phyloP scores from a whole-genome alignment of 768 basidiomycete genomes.

The Hydnomerulius pinastri region DNA sequence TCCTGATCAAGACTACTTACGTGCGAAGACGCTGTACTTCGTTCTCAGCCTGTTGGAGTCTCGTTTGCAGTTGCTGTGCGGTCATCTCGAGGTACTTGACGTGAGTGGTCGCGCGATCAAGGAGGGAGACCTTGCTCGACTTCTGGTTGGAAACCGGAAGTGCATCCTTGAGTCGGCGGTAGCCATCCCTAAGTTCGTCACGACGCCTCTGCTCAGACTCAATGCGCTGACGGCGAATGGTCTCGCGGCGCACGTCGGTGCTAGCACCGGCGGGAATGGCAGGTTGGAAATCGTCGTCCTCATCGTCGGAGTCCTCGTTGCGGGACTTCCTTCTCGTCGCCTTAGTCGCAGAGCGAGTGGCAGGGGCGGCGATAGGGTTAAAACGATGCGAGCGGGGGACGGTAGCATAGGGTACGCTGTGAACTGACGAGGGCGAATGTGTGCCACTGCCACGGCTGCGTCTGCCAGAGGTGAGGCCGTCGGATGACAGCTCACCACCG shows the following conservation, averaged over 20 bases:
- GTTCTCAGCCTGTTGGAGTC: constrained; percentile 75
- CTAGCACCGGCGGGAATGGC: constrained; percentile 41
- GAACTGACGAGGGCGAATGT: constrained; percentile 48
- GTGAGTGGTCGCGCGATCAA: constrained; percentile 87
- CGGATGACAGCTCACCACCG: constrained; percentile 73
- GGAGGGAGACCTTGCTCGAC: constrained; percentile 87
- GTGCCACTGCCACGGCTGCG: constrained; percentile 74
- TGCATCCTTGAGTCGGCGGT: constrained; percentile 86
- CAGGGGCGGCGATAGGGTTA: constrained; percentile 65
- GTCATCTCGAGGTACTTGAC: constrained; percentile 86
- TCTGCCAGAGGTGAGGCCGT: constrained; percentile 62
- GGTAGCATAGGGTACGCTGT: constrained; percentile 55
- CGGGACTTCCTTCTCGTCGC: constrained; percentile 46
- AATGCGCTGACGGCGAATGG: constrained; percentile 89
- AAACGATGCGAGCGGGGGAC: constrained; percentile 77
- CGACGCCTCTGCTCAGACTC: constrained; percentile 91
- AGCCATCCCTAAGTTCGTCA: constrained; percentile 91
- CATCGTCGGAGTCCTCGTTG: constrained; percentile 72
- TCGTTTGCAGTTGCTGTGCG: constrained; percentile 70
- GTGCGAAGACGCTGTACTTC: constrained; percentile 79
- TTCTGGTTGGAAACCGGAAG: constrained; percentile 91
- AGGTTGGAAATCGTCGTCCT: constrained; percentile 75
- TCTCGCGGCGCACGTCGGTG: constrained; percentile 81
- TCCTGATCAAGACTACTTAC: constrained; percentile 29
- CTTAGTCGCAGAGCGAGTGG: constrained; percentile 55